These are phyloP conservation scores for Cylindrodendrum hubeiense DNA, from an alignment of 2,329 filamentous ascomycete genomes.

Conservation along the genomic window DNA sequence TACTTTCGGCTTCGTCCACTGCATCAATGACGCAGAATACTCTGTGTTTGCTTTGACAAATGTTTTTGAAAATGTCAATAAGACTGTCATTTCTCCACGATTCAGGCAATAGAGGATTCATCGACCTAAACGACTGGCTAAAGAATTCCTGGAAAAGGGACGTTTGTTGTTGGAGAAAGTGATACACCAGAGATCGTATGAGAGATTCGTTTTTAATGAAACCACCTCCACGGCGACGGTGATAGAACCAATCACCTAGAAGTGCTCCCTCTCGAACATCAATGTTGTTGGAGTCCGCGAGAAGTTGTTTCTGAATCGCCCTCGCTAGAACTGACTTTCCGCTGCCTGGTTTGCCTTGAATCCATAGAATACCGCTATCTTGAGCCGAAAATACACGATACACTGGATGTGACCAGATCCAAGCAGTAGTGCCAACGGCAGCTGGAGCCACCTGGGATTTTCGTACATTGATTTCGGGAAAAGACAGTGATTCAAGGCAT, in stretches of 20 bases:
- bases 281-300: background rate
- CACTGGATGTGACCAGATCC: constrained; percentile 11
- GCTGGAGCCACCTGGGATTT: constrained; percentile 5
- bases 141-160: background rate
- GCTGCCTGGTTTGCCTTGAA: constrained; percentile 20
- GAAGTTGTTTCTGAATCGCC: constrained; percentile 5
- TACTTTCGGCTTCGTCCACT: background rate
- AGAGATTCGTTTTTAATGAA: constrained; percentile 1
- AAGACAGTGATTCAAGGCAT: background rate
- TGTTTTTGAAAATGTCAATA: background rate
- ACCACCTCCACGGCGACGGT: background rate
- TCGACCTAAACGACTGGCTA: background rate
- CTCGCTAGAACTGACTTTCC: constrained; percentile 23
- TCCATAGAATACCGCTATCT: constrained; percentile 12
- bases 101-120: background rate
- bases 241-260: background rate
- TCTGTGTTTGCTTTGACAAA: background rate
- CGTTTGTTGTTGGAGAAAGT: background rate
- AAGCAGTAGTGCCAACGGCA: background rate
- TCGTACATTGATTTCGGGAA: constrained; percentile 3
- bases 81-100: background rate
- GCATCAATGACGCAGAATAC: background rate
- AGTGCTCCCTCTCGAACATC: background rate
- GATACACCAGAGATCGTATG: background rate
- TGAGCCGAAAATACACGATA: background rate